A percentile compares a stretch with the other conserved stretches of the same genome.
Evolutionary conservation across 441 rosid species (phyloP).

Genomic region (Erodium moschatum): DNA sequence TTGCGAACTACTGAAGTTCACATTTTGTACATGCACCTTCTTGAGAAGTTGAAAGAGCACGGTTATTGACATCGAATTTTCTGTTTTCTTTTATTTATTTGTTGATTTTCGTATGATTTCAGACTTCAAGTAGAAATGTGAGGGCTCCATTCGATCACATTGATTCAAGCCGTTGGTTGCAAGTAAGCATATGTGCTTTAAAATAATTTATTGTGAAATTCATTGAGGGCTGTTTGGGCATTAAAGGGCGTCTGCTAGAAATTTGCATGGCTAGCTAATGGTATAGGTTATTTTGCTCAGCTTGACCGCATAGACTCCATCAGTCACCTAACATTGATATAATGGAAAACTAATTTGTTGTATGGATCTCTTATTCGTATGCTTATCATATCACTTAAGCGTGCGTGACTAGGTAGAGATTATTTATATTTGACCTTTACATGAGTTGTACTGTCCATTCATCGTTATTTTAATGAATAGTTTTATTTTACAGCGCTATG

Average conservation of each 20-base stretch:
- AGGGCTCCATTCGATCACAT: constrained; percentile 66
- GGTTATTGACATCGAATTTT: constrained; percentile 4
- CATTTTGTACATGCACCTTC: constrained; percentile 1
- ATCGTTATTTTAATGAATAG: constrained; percentile 13
- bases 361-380: background rate
- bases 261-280: background rate
- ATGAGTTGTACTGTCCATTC: constrained; percentile 10
- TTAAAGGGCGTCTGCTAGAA: background rate
- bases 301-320: too few relatives aligned
- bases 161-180: constrained; percentile 88
- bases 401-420: background rate
- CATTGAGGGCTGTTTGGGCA: background rate
- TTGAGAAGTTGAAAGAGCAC: background rate
- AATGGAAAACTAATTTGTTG: too few relatives aligned
- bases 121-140: constrained; percentile 66
- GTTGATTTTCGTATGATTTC: constrained; percentile 20
- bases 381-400: background rate
- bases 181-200: constrained; percentile 41
- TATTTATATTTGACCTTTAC: background rate
- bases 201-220: background rate
- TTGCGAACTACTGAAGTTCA: background rate
- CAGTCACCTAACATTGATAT: too few relatives aligned
- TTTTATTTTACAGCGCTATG: constrained; percentile 66
- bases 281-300: background rate
- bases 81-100: constrained; percentile 2